Evolutionary conservation across 345 rosid species (phyloP), one percentile per base, ranked within the genome.

Genomic region (Murraya paniculata): DNA sequence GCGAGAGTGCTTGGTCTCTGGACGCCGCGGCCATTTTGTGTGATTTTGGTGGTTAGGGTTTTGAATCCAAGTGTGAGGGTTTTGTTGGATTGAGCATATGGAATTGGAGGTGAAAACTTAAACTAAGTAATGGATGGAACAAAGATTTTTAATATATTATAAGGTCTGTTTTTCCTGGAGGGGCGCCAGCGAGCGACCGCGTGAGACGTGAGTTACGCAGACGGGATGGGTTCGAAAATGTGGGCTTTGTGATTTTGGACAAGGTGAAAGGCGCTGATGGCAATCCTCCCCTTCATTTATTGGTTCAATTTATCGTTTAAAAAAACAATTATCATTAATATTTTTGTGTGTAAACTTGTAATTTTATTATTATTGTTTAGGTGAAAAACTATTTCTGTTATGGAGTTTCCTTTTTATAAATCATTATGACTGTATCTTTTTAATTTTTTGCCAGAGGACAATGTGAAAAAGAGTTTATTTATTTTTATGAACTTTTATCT

Each of bases 1-100:
- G 98, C 67, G 94, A 85, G 64, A 91, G 88, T 13, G 94, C 93
- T 75, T 89, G 97, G 71, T 88, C 91, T 79, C 89, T 84, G 24
- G 89, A 89, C 72, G 88, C 85, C 1, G 41, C 64, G 78, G 79
- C 73, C 72, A 65, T 75, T 59, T 28, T 6, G 58, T 41, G 36
- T 4, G 58, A 66, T 50, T 64, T 31, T 21, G 50, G 58, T 4
- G 62, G 41, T 35, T 75, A 75, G 78, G 78, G 78, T 53, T 75
- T 75, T 75, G 71, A 64, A 22, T 50, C 28, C 35, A 25, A 22
- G 77, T 19, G 27, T 60, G 57, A 60, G 77, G 77, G 69, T 62
- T 74, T 75, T 48, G 11, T 31, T 64, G 59, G 59, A 75, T 45
- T 21, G n/a, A 53, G 64, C 72, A 75, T 53, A 53, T 65, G 61